These are phyloP conservation scores for Cryphonectria parasitica DNA, from an alignment of 2,329 filamentous ascomycete species.

Conservation along the genomic window DNA sequence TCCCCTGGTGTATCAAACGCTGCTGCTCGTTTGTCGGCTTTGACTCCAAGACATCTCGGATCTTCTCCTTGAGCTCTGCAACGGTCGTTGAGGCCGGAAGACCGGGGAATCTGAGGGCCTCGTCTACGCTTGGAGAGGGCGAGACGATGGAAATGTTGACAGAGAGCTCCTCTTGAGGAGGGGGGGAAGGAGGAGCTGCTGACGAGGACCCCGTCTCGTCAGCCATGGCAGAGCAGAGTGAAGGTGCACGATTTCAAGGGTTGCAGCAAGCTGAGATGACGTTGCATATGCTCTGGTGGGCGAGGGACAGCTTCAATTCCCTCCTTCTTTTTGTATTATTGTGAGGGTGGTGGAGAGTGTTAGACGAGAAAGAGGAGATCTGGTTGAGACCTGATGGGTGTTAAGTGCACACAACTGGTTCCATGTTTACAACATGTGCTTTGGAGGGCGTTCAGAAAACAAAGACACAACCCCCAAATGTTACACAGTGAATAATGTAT, in stretches of 20 bases:
- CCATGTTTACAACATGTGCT: neutral
- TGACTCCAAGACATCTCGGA: constrained; percentile 54
- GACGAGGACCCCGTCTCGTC: constrained; percentile 39
- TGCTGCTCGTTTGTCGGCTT: constrained; percentile 59
- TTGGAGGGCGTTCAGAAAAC: neutral
- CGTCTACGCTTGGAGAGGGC: constrained; percentile 58
- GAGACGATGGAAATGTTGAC: constrained; percentile 64
- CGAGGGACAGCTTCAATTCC: neutral
- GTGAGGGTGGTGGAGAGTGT: neutral
- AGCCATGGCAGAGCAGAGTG: constrained; percentile 41
- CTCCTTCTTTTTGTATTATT: neutral
- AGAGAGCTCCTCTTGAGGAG: constrained; percentile 36
- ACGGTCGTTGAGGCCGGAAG: constrained; percentile 57
- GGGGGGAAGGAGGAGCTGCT: constrained; percentile 28
- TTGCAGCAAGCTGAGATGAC: neutral
- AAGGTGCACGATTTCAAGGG: constrained; percentile 2
- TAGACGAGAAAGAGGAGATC: neutral
- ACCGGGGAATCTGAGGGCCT: constrained; percentile 53
- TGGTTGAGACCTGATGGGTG: neutral
- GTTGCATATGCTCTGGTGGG: neutral
- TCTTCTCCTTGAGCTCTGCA: constrained; percentile 60
- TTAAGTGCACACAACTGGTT: neutral
- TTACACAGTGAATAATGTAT: neutral
- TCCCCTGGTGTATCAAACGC: constrained; percentile 64
- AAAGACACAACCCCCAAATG: neutral